Evolutionary conservation across 768 basidiomycete genomes (phyloP).

Genomic region (Collybia nuda): DNA sequence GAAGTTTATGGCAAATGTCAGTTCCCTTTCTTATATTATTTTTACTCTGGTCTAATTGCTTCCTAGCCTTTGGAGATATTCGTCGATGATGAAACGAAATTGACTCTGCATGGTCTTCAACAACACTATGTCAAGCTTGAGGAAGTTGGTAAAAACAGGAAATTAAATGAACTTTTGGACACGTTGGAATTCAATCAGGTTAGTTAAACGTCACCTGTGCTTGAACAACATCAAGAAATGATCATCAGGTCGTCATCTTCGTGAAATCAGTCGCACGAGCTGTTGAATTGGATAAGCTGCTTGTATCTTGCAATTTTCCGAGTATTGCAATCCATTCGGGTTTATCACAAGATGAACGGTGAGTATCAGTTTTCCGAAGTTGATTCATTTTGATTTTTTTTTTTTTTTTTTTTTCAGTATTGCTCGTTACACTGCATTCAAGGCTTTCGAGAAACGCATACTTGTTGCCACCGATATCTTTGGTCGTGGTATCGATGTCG

Average conservation of each 20-base stretch:
- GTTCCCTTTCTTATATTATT: slow-evolving; percentile 29
- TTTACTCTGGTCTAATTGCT: neutral
- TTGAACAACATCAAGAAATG: neutral
- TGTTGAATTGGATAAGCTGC: slow-evolving; percentile 92
- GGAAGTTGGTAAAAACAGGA: slow-evolving; percentile 94
- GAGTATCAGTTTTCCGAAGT: slow-evolving; percentile 24
- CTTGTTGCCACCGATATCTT: slow-evolving; percentile 99
- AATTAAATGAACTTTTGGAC: slow-evolving; percentile 93
- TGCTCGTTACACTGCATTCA: slow-evolving; percentile 94
- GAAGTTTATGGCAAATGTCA: slow-evolving; percentile 98
- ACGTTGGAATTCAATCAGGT: slow-evolving; percentile 99
- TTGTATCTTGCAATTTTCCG: slow-evolving; percentile 98
- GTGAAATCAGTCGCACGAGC: slow-evolving; percentile 98
- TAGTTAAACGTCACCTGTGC: slow-evolving; percentile 9
- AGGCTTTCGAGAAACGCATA: slow-evolving; percentile 99
- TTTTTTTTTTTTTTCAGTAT: slow-evolving; percentile 53
- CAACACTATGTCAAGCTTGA: slow-evolving; percentile 99
- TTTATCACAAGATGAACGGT: slow-evolving; percentile 95
- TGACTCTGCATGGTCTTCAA: slow-evolving; percentile 96
- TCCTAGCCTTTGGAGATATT: slow-evolving; percentile 96
- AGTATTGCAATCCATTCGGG: slow-evolving; percentile 97
- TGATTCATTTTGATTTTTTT: neutral
- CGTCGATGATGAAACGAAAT: slow-evolving; percentile 98
- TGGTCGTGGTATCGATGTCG: slow-evolving; percentile 98
- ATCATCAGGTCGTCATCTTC: slow-evolving; percentile 92